These are phyloP conservation scores for Aspergillus niger DNA, from an alignment of 2,329 filamentous ascomycete species.

Conservation along the genomic window DNA sequence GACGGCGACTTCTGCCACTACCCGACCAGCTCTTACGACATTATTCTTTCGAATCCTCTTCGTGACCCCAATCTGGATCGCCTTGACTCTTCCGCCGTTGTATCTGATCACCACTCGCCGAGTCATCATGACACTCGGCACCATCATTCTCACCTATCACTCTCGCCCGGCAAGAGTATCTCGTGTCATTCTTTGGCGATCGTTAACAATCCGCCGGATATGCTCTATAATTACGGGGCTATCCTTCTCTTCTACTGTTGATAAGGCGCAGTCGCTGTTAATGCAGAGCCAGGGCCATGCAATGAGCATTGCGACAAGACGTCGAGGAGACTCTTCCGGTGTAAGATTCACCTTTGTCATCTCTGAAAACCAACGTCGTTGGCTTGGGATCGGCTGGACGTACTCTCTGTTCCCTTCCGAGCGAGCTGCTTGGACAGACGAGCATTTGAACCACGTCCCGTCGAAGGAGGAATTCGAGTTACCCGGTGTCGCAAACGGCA, in stretches of 20 bases:
- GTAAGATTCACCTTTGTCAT: slow-evolving; percentile 96
- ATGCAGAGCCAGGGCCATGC: slow-evolving; percentile 48
- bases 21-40: slow-evolving; percentile 82
- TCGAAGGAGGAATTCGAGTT: slow-evolving; percentile 71
- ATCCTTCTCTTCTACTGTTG: slow-evolving; percentile 55
- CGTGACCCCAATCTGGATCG: slow-evolving; percentile 84
- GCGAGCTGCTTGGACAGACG: slow-evolving; percentile 88
- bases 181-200: slow-evolving; percentile 88
- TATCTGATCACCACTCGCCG: slow-evolving; percentile 84
- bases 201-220: slow-evolving; percentile 68
- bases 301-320: slow-evolving; percentile 50
- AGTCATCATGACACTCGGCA: slow-evolving; percentile 82
- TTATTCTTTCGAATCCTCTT: slow-evolving; percentile 87
- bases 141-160: slow-evolving; percentile 87
- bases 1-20: slow-evolving; percentile 88
- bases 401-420: slow-evolving; percentile 89
- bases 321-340: slow-evolving; percentile 62
- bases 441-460: slow-evolving; percentile 81
- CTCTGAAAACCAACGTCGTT: slow-evolving; percentile 93
- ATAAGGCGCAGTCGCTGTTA: slow-evolving; percentile 27
- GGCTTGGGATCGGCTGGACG: slow-evolving; percentile 95
- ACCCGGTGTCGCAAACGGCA: slow-evolving; percentile 66
- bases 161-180: slow-evolving; percentile 82
- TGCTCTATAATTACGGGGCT: slow-evolving; percentile 78
- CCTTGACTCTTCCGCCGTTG: slow-evolving; percentile 77